These are phyloP conservation scores for Claviceps digitariae DNA, from an alignment of 2,329 filamentous ascomycete species.

Conservation along the genomic window DNA sequence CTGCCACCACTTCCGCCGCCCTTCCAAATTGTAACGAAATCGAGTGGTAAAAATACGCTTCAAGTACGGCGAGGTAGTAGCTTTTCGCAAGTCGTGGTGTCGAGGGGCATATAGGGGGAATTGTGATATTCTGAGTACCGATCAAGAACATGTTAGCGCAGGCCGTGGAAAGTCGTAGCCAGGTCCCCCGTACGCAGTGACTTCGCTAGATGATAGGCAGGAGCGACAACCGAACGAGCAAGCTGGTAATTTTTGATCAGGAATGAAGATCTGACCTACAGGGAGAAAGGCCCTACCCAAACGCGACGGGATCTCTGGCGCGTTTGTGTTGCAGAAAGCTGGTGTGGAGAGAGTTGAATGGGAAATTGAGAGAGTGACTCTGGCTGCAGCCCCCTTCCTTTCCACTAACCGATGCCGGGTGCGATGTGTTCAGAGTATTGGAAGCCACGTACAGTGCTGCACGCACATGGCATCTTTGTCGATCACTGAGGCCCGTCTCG, in stretches of 20 bases:
- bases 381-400: constrained; percentile 4
- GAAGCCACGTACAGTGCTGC: constrained; percentile 7
- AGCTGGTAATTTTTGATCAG: not conserved
- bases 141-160: constrained; percentile 2
- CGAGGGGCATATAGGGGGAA: not conserved
- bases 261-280: constrained; percentile 3
- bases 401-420: constrained; percentile 4
- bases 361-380: constrained; percentile 3
- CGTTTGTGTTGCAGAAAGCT: constrained; percentile 3
- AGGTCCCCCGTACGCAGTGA: not conserved
- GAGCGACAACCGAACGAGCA: not conserved
- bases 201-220: not conserved
- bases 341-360: constrained; percentile 6
- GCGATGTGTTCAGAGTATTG: constrained; percentile 2
- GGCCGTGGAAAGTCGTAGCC: not conserved
- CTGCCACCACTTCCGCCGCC: constrained; percentile 11
- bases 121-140: not conserved
- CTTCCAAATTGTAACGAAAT: constrained; percentile 2
- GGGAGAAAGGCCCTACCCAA: not conserved
- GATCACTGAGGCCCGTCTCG: not conserved
- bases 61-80: not conserved
- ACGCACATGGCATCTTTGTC: constrained; percentile 1
- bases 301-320: constrained; percentile 4
- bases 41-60: not conserved
- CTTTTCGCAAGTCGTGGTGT: not conserved